These are phyloP conservation scores for Coemansia sp. DNA, from an alignment of 192 early-diverging fungal species.

Conservation along the genomic window DNA sequence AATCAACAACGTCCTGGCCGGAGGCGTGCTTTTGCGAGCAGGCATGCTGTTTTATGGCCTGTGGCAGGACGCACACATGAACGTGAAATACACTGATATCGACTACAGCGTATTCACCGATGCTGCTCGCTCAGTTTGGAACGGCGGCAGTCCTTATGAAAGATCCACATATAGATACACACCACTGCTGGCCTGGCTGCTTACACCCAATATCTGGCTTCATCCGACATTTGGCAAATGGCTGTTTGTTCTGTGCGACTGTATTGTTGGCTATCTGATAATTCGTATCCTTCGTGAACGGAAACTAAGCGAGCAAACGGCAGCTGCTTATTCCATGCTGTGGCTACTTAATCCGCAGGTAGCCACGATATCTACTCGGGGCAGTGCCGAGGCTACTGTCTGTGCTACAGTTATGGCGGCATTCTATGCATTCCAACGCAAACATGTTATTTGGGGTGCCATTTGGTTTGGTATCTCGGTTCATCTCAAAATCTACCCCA, in stretches of 20 bases:
- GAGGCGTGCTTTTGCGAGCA: constrained; percentile 59
- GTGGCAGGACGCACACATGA: constrained; percentile 81
- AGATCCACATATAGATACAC: constrained; percentile 97
- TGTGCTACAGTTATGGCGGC: constrained; percentile 73
- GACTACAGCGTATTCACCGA: constrained; percentile 98
- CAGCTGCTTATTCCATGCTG: constrained; percentile 59
- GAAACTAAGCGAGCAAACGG: constrained; percentile 54
- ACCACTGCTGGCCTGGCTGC: constrained; percentile 83
- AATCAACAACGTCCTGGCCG: constrained; percentile 28
- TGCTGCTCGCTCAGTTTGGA: constrained; percentile 75
- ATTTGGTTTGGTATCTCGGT: constrained; percentile 85
- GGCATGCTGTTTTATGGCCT: constrained; percentile 77
- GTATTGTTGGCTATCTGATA: constrained; percentile 74
- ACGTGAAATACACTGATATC: constrained; percentile 98
- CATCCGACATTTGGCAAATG: constrained; percentile 83
- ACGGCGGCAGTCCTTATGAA: constrained; percentile 76
- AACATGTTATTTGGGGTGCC: constrained; percentile 53
- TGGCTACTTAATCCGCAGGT: constrained; percentile 97
- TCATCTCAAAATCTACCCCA: constrained; percentile 96
- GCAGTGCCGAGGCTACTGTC: constrained; percentile 87
- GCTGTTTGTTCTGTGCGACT: constrained; percentile 82
- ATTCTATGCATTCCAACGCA: constrained; percentile 67
- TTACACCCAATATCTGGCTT: constrained; percentile 80
- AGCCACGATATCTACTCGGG: constrained; percentile 92
- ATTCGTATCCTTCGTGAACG: constrained; percentile 45